Evolutionary conservation across 306 rosid species (phyloP).

Genomic region (Vigna angularis): DNA sequence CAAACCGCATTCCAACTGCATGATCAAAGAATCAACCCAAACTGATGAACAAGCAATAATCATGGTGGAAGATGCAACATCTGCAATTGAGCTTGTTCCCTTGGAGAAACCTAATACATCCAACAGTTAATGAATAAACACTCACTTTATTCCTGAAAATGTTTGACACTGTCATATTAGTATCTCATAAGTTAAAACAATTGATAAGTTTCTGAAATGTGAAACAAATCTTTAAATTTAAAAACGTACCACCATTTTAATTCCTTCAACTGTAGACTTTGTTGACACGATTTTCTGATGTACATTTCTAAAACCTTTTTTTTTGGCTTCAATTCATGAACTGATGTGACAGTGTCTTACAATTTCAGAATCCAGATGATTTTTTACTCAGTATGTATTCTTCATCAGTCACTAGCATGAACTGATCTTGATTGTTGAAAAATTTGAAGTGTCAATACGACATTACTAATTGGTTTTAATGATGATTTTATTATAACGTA

Average conservation of each 20-base stretch:
- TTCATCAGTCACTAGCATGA: constrained; percentile 30
- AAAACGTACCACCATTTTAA: too few species aligned
- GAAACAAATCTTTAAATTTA: too few species aligned
- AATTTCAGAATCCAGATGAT: too few species aligned
- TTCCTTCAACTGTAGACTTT: too few species aligned
- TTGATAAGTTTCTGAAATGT: too few species aligned
- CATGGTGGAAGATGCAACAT: constrained; percentile 43
- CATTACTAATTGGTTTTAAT: neutral
- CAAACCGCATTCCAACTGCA: constrained; percentile 39
- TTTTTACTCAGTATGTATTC: neutral
- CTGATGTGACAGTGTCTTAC: neutral
- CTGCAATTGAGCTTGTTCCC: constrained; percentile 48
- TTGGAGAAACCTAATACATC: constrained; percentile 23
- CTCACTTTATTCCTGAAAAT: neutral
- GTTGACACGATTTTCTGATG: too few species aligned
- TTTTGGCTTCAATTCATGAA: too few species aligned
- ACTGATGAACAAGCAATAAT: constrained; percentile 47
- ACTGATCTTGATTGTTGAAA: constrained; percentile 3
- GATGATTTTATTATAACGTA: neutral
- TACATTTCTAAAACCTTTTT: too few species aligned
- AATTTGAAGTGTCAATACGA: constrained; percentile 23
- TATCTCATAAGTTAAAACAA: too few species aligned
- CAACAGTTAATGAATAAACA: neutral
- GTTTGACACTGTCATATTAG: too few species aligned
- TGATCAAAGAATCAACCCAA: constrained; percentile 47